These are phyloP conservation scores for Acanthamoeba lenticulata DNA, from an alignment of 208 protist genomes.

Conservation along the genomic window DNA sequence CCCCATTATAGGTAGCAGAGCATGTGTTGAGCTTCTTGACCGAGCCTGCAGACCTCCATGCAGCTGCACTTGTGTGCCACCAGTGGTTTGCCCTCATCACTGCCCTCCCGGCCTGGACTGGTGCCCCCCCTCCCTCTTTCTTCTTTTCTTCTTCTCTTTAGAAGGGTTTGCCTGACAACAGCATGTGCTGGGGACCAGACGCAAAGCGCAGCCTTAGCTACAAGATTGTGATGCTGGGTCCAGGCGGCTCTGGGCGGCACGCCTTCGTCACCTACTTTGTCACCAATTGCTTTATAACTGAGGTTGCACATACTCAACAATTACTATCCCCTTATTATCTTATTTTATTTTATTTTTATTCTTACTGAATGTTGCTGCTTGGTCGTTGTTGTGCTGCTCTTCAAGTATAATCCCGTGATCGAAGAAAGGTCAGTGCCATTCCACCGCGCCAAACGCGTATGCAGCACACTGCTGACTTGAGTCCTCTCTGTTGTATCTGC, in stretches of 20 bases:
- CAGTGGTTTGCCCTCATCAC: neutral
- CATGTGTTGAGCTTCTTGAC: neutral
- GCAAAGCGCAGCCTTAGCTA: neutral
- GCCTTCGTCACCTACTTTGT: neutral
- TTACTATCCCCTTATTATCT: neutral
- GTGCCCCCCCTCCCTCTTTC: neutral
- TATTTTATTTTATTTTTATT: neutral
- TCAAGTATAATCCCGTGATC: constrained; percentile 1
- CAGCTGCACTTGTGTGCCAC: neutral
- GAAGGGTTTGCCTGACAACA: too few relatives aligned
- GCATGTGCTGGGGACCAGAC: neutral
- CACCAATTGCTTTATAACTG: neutral
- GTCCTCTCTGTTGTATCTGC: neutral
- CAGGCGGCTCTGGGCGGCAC: neutral
- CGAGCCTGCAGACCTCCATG: neutral
- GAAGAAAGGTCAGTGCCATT: neutral
- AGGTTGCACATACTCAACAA: too few relatives aligned
- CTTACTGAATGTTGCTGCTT: too few relatives aligned
- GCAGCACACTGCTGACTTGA: neutral
- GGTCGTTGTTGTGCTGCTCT: neutral
- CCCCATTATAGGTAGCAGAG: neutral
- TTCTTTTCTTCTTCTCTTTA: neutral
- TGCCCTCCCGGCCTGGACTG: neutral
- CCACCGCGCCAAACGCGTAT: neutral
- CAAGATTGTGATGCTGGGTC: constrained; percentile 9